Evolutionary conservation across 176 grass and related monocot genomes (phyloP).

Genomic region (Triticum monococcum): DNA sequence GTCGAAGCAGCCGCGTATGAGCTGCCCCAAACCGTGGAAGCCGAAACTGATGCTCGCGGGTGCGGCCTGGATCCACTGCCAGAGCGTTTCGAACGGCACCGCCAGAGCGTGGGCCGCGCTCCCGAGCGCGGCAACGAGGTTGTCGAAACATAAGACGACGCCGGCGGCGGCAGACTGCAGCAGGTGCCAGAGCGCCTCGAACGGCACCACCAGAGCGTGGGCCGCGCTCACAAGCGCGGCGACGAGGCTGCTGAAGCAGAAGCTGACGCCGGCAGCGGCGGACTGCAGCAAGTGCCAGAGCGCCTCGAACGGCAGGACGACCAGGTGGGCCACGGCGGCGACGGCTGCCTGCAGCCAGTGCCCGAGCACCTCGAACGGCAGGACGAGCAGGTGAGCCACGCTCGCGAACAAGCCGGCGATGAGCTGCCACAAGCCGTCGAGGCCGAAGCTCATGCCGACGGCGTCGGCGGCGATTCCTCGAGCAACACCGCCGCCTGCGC

Average conservation of each 20-base stretch:
- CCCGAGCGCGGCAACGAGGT: no score
- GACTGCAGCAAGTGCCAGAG: neutral
- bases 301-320: neutral
- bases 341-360: neutral
- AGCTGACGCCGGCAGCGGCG: neutral
- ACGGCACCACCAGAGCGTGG: neutral
- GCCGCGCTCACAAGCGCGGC: neutral
- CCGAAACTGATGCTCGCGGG: neutral
- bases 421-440: conserved; percentile 19
- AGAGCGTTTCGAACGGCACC: no score
- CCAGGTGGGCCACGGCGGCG: neutral
- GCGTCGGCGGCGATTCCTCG: neutral
- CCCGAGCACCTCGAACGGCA: neutral
- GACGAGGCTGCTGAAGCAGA: neutral
- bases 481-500: neutral
- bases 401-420: neutral
- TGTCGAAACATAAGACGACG: no score
- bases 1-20: neutral
- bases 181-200: no score
- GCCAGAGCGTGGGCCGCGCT: no score
- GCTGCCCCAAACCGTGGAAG: neutral
- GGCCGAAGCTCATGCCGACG: conserved; percentile 17
- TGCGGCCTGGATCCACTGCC: neutral
- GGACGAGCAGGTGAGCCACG: neutral
- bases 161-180: no score